Evolutionary conservation across 371 early-diverging fungal species (phyloP).

Genomic region (Rhizopus delemar): DNA sequence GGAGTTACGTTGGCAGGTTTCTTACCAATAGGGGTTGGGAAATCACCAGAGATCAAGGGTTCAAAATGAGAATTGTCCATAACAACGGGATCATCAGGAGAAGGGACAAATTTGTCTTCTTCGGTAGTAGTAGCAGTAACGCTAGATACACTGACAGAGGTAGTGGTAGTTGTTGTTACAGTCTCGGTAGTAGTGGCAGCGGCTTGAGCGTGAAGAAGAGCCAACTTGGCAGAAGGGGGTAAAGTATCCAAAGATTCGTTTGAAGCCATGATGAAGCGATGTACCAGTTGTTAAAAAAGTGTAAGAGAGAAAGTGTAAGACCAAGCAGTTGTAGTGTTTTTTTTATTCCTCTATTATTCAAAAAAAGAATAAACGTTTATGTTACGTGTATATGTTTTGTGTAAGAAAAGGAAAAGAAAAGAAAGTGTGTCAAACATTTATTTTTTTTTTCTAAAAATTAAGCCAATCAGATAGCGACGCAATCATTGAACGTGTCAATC

Average conservation of each 20-base stretch:
- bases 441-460: neutral
- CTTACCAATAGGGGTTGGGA: constrained; percentile 46
- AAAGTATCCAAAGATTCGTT: constrained; percentile 35
- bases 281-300: constrained; percentile 13
- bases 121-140: constrained; percentile 12
- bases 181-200: constrained; percentile 17
- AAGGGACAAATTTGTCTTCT: constrained; percentile 43
- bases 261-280: constrained; percentile 24
- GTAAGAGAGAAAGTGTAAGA: neutral
- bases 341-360: neutral
- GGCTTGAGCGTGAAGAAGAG: constrained; percentile 49
- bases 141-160: neutral
- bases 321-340: neutral
- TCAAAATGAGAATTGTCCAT: constrained; percentile 38
- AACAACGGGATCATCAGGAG: constrained; percentile 49
- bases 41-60: constrained; percentile 51
- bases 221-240: constrained; percentile 52
- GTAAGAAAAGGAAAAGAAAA: neutral
- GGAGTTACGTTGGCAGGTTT: constrained; percentile 9
- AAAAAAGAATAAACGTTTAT: neutral
- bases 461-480: neutral
- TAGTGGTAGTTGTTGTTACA: constrained; percentile 2
- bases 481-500: neutral
- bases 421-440: neutral
- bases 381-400: neutral